Conservation (phyloP, 2,329 filamentous ascomycete species). For the Graphiopsis chlorocephala region DNA sequence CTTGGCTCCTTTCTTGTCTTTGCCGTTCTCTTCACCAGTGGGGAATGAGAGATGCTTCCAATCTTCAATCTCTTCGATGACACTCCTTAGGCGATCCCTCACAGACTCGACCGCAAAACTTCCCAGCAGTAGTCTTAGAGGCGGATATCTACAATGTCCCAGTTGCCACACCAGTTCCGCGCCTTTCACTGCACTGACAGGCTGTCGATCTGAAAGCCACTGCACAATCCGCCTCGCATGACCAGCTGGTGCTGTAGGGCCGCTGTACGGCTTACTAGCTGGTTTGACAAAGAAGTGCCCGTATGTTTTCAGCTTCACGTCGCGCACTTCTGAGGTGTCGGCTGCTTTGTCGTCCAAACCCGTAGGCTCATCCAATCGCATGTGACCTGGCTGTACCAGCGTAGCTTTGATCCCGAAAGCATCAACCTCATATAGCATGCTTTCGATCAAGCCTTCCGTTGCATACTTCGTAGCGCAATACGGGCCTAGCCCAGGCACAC, state of each 20-base stretch:
- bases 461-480: constrained; percentile 98
- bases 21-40: constrained; percentile 28
- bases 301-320: constrained; percentile 65
- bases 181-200: constrained; percentile 87
- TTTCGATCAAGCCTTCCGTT: constrained; percentile 91
- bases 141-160: constrained; percentile 91
- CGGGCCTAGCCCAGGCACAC: constrained; percentile 85
- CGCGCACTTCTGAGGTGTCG: constrained; percentile 15
- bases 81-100: constrained; percentile 78
- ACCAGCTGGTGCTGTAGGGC: constrained; percentile 74
- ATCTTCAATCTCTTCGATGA: constrained; percentile 73
- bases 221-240: constrained; percentile 90
- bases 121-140: constrained; percentile 78
- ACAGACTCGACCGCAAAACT: constrained; percentile 97
- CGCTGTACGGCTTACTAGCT: constrained; percentile 76
- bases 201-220: constrained; percentile 90
- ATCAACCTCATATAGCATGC: constrained; percentile 94
- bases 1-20: constrained; percentile 25
- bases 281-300: constrained; percentile 90
- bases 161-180: constrained; percentile 92
- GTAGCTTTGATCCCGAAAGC: constrained; percentile 90
- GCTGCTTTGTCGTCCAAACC: constrained; percentile 32
- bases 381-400: constrained; percentile 85
- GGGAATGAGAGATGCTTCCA: constrained; percentile 41
- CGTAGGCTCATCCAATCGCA: constrained; percentile 75